A percentile compares a stretch with the other conserved stretches of the same genome.
Evolutionary conservation across 495 filamentous ascomycete genomes (phyloP).

Genomic region (Hypoxylon trugodes): DNA sequence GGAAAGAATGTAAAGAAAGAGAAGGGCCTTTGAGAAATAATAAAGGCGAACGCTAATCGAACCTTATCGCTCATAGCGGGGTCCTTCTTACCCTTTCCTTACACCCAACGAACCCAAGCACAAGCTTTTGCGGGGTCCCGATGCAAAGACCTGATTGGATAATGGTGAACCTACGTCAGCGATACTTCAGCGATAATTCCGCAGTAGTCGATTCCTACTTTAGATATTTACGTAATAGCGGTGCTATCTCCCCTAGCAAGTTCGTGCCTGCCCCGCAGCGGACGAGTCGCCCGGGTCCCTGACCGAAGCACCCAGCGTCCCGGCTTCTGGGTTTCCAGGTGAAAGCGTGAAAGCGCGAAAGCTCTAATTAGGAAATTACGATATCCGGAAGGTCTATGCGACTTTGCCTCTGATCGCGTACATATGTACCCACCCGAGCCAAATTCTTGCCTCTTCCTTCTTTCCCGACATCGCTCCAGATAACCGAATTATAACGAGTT

Average conservation of each 20-base stretch:
- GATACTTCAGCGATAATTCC: constrained; percentile 33
- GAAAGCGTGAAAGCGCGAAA: too few species aligned
- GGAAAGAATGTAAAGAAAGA: not conserved
- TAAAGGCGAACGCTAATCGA: constrained; percentile 13
- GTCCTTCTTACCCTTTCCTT: too few species aligned
- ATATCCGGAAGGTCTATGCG: constrained; percentile 35
- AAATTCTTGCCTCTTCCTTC: not conserved
- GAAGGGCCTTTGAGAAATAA: constrained; percentile 7
- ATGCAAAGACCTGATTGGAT: constrained; percentile 30
- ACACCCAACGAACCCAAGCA: too few species aligned
- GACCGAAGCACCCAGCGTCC: constrained; percentile 16
- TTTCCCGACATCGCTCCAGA: constrained; percentile 36
- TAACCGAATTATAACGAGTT: not conserved
- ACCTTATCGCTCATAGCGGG: constrained; percentile 33
- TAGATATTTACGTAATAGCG: constrained; percentile 30
- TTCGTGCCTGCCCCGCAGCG: constrained; percentile 44
- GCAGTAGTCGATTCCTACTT: too few species aligned
- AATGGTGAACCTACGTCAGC: constrained; percentile 38
- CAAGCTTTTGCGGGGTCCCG: constrained; percentile 42
- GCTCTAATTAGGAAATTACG: constrained; percentile 26
- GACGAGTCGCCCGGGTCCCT: constrained; percentile 33
- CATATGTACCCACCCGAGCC: constrained; percentile 1
- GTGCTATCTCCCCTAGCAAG: constrained; percentile 7
- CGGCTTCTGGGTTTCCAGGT: constrained; percentile 19
- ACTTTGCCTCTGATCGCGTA: not conserved